These are phyloP conservation scores for Onygenales sp. DNA, from an alignment of 2,329 filamentous ascomycete genomes.

Conservation along the genomic window DNA sequence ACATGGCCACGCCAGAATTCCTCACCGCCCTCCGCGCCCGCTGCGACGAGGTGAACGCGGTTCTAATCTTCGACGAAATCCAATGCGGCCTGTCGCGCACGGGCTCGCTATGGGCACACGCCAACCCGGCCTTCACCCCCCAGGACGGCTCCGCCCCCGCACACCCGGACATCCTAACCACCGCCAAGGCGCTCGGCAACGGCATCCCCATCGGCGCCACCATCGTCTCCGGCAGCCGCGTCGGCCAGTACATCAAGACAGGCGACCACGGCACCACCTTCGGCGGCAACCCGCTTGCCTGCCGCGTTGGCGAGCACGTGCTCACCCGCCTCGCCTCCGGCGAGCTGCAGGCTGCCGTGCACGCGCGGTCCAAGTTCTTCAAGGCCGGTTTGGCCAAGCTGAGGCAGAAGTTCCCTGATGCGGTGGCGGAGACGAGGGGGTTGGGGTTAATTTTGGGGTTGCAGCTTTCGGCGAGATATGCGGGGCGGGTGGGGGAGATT, in stretches of 20 bases:
- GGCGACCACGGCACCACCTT: constrained; percentile 94
- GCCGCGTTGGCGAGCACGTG: constrained; percentile 76
- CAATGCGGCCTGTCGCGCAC: constrained; percentile 88
- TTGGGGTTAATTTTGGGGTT: constrained; percentile 77
- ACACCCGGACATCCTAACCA: constrained; percentile 89
- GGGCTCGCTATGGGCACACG: constrained; percentile 83
- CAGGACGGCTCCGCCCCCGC: constrained; percentile 45
- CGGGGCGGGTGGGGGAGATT: constrained; percentile 45
- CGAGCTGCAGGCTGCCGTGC: constrained; percentile 59
- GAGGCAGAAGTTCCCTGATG: constrained; percentile 53
- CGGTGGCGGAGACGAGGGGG: constrained; percentile 72
- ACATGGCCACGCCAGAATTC: constrained; percentile 74
- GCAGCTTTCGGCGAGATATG: constrained; percentile 63
- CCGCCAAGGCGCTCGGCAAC: constrained; percentile 92
- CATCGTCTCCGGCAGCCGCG: constrained; percentile 51
- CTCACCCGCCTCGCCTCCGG: constrained; percentile 65
- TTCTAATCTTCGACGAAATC: constrained; percentile 93
- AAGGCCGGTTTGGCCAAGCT: constrained; percentile 48
- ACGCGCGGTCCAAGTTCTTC: constrained; percentile 56
- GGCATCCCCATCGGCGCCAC: constrained; percentile 91
- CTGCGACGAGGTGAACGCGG: constrained; percentile 76
- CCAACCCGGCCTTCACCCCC: constrained; percentile 48
- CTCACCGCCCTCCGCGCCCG: constrained; percentile 71
- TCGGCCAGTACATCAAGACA: constrained; percentile 58
- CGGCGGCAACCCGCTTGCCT: constrained; percentile 82